These are phyloP conservation scores for Scleroderma bovista DNA, from an alignment of 768 basidiomycete genomes.

Conservation along the genomic window DNA sequence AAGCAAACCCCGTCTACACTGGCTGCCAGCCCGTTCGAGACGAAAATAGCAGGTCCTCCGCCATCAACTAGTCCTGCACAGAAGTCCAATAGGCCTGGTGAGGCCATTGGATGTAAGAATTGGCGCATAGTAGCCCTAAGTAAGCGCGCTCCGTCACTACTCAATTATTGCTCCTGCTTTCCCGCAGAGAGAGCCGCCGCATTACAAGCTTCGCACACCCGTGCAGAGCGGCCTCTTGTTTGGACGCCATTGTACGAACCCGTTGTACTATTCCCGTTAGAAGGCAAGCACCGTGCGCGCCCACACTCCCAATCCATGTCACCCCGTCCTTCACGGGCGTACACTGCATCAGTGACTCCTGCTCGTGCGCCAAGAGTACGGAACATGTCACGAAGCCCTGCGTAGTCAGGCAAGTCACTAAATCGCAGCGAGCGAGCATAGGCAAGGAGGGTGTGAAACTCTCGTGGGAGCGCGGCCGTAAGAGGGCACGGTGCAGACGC, in stretches of 20 bases:
- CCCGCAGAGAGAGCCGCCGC: background rate
- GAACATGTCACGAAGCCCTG: constrained; percentile 72
- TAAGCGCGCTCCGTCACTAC: background rate
- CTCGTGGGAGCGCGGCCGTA: constrained; percentile 70
- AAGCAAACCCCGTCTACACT: background rate
- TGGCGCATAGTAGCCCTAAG: background rate
- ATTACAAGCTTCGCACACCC: constrained; percentile 1
- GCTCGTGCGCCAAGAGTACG: constrained; percentile 48
- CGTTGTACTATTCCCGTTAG: background rate
- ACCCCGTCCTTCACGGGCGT: background rate
- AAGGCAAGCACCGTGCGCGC: background rate
- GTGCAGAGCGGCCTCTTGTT: background rate
- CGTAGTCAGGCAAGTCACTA: constrained; percentile 87
- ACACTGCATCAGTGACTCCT: constrained; percentile 17
- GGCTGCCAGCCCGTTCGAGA: background rate
- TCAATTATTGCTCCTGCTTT: background rate
- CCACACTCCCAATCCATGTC: constrained; percentile 2
- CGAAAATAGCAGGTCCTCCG: background rate
- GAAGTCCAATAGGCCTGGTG: background rate
- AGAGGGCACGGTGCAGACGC: constrained; percentile 39
- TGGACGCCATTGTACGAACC: background rate
- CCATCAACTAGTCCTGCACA: background rate
- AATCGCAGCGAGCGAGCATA: constrained; percentile 82
- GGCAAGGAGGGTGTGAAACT: constrained; percentile 73
- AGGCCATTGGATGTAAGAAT: background rate